These are phyloP conservation scores for Osmozyma mogii DNA, from an alignment of 805 yeast genomes.

Conservation along the genomic window DNA sequence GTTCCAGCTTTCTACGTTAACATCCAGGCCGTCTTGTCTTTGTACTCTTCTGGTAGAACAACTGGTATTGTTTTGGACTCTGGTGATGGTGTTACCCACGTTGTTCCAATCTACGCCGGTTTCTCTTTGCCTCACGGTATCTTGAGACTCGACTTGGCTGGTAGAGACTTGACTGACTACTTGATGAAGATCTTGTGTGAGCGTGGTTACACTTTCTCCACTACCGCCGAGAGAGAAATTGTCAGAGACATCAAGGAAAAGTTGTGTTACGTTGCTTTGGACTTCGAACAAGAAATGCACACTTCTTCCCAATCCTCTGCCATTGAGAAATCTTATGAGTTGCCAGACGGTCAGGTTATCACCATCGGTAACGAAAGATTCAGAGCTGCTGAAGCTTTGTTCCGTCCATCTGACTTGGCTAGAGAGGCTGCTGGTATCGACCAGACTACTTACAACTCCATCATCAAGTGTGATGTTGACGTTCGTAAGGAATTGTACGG, in stretches of 20 bases:
- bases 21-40: slow-evolving; percentile 96
- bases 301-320: slow-evolving; percentile 97
- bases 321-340: slow-evolving; percentile 97
- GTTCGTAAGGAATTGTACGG: slow-evolving; percentile 98
- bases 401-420: slow-evolving; percentile 92
- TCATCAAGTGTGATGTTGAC: slow-evolving; percentile 98
- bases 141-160: slow-evolving; percentile 97
- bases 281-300: slow-evolving; percentile 99
- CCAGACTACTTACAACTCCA: slow-evolving; percentile 92
- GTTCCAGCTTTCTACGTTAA: slow-evolving; percentile 99
- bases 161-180: slow-evolving; percentile 99
- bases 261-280: slow-evolving; percentile 97
- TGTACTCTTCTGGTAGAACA: slow-evolving; percentile 99
- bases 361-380: slow-evolving; percentile 99
- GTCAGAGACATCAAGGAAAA: slow-evolving; percentile 94
- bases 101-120: slow-evolving; percentile 99
- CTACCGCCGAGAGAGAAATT: slow-evolving; percentile 98
- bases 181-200: slow-evolving; percentile 97
- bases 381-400: slow-evolving; percentile 99
- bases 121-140: slow-evolving; percentile 99
- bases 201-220: slow-evolving; percentile 98
- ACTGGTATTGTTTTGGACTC: slow-evolving; percentile 99
- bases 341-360: slow-evolving; percentile 99
- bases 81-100: slow-evolving; percentile 99
- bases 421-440: slow-evolving; percentile 98